Percentiles rank a stretch among this genome's conserved stretches.
These are phyloP conservation scores for Hyparrhenia diplandra DNA, from an alignment of 176 grass and related monocot genomes.

Conservation along the genomic window DNA sequence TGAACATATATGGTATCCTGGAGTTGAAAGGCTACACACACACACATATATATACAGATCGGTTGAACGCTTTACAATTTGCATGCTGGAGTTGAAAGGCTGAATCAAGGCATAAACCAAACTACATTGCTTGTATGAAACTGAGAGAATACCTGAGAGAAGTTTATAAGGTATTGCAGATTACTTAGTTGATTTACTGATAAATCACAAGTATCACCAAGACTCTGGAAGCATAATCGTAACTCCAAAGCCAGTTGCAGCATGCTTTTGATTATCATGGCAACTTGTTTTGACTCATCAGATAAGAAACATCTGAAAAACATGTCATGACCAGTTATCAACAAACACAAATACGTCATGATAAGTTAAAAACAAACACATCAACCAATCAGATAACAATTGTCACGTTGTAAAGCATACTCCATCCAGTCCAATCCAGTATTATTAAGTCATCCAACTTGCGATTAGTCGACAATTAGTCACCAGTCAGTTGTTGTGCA, in stretches of 20 bases:
- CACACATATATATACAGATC: neutral
- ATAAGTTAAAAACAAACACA: constrained; percentile 3
- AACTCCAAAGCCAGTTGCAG: constrained; percentile 76
- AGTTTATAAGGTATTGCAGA: constrained; percentile 59
- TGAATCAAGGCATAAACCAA: constrained; percentile 3
- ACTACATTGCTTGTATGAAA: neutral
- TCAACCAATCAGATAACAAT: neutral
- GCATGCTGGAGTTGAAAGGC: constrained; percentile 4
- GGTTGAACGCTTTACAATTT: neutral
- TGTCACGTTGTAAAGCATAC: neutral
- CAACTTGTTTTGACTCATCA: constrained; percentile 67
- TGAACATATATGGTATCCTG: neutral
- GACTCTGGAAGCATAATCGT: constrained; percentile 49
- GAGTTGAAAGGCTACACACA: neutral
- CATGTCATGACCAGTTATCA: constrained; percentile 4
- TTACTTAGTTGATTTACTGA: constrained; percentile 34
- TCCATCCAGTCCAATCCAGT: neutral
- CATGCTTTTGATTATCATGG: constrained; percentile 79
- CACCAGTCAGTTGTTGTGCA: neutral
- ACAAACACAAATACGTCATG: constrained; percentile 1
- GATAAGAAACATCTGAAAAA: constrained; percentile 91
- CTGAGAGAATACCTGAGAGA: constrained; percentile 63
- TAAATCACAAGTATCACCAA: constrained; percentile 25
- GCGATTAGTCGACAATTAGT: neutral
- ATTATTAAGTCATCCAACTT: neutral